A percentile compares a stretch with the other conserved stretches of the same genome.
phyloP scores from a whole-genome alignment of 139 green algal genomes.

The Raphidocelis subcapitata region DNA sequence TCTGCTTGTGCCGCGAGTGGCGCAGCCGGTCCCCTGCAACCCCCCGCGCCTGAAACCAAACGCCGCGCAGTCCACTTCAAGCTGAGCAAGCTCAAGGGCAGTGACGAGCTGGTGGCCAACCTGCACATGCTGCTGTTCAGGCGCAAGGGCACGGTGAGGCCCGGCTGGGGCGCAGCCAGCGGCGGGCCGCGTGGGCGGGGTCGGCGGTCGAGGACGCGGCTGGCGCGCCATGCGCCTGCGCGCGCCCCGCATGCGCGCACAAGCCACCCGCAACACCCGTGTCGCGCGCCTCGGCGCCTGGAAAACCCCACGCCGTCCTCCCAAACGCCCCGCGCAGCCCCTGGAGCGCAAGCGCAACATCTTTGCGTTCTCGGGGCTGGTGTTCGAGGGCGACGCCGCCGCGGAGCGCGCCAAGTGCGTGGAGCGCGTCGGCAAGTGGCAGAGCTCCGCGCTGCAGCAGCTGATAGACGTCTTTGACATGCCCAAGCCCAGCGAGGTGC shows the following conservation, averaged over 20 bases:
- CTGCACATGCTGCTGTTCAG: constrained; percentile 66
- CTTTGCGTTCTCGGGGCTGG: constrained; percentile 64
- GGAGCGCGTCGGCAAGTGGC: constrained; percentile 52
- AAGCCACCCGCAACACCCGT: too few species aligned
- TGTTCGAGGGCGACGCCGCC: constrained; percentile 39
- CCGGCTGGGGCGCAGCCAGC: too few species aligned
- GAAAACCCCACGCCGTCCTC: too few species aligned
- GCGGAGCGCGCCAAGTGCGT: too few species aligned
- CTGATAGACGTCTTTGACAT: constrained; percentile 69
- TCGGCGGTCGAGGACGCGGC: too few species aligned
- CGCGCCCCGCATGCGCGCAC: too few species aligned
- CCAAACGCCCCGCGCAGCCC: constrained; percentile 22
- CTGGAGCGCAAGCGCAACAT: constrained; percentile 62
- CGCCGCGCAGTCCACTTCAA: constrained; percentile 68
- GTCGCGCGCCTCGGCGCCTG: too few species aligned
- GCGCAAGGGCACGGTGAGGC: constrained; percentile 54
- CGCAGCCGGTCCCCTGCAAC: too few species aligned
- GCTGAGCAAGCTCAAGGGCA: constrained; percentile 59
- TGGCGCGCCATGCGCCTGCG: too few species aligned
- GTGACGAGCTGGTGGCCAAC: constrained; percentile 58
- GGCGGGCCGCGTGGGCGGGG: too few species aligned
- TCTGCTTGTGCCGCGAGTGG: too few species aligned
- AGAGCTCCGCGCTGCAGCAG: constrained; percentile 32
- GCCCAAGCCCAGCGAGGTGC: neutral
- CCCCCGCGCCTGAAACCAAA: too few species aligned